Evolutionary conservation across 768 basidiomycete species (phyloP), one percentile per base, ranked within the genome.

Genomic region (Termitomyces sp.): DNA sequence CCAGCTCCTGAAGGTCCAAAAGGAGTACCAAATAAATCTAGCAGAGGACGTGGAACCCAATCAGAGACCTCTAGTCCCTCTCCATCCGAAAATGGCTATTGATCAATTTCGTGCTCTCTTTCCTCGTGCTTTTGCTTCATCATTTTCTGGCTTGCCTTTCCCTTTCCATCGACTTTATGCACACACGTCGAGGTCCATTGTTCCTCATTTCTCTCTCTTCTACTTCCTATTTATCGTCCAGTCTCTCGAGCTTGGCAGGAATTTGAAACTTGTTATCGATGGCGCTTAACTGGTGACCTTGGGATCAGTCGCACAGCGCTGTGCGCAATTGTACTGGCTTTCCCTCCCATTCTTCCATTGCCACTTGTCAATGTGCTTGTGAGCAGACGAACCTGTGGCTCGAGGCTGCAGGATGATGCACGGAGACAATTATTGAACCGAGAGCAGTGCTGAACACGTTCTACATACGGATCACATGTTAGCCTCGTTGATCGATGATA

Each of bases 51-150:
- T 69, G 82, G 84, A 56, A 80, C 83, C 40, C 83, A 85, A 20
- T 83, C 80, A 56, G 88, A 87, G 69, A 84, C 84, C 66, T 88
- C 87, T 8, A 87, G 75, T 66, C 79, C 83, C 15, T 78, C 82
- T 6, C 75, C 80, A 25, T 81, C 83, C 56, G 82, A 83, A 67
- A 74, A 75, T 47, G 80, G 78, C 52, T 81, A 74, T 69, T 81
- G 73, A 80, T 66, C 56, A 42, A 54, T 69, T 56, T 48, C 15
- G 55, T 57, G 54, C 52, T 36, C 49, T 48, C 59, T 48, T 60
- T 60, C 57, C 45, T 62, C 43, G 45, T 43, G 50, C 59, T 61
- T 61, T 34, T 61, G 43, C 62, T 63, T 65, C 57, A 65, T 64
- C 63, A 64, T 75, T 66, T 73, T 73, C 72, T 74, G 60, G 70